phyloP scores from a whole-genome alignment of 306 rosid species.

The Vachellia pachyceras region DNA sequence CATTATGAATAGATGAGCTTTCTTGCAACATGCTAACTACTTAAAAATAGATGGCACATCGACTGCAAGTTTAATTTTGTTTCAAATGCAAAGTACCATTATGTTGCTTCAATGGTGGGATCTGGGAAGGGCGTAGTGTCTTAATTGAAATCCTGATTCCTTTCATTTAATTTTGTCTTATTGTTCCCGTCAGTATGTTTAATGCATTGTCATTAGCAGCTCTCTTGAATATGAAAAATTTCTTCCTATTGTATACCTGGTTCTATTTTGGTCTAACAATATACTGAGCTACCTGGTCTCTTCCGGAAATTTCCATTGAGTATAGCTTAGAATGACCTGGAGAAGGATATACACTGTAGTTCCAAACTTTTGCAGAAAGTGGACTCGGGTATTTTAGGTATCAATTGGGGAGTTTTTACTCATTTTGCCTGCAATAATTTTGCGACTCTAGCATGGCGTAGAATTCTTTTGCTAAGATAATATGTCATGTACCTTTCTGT shows the following conservation, averaged over 20 bases:
- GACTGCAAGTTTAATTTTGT: background rate
- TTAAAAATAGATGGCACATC: background rate
- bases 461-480: constrained; percentile 27
- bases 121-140: background rate
- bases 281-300: background rate
- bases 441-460: background rate
- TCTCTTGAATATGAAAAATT: background rate
- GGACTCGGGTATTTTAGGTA: constrained; percentile 19
- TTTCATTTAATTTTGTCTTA: too few relatives aligned
- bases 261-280: background rate
- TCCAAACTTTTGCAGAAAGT: constrained; percentile 5
- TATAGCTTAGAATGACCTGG: constrained; percentile 5
- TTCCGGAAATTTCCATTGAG: constrained; percentile 1
- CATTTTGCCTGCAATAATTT: background rate
- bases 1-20: background rate
- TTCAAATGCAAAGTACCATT: background rate
- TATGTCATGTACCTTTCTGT: constrained; percentile 1
- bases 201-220: background rate
- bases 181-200: too few relatives aligned
- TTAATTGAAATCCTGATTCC: background rate
- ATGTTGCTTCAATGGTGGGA: background rate
- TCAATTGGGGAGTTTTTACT: background rate
- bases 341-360: constrained; percentile 13
- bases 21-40: background rate
- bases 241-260: background rate